Percentiles rank a stretch among this genome's conserved stretches.
Evolutionary conservation across 352 stramenopile species (phyloP).

Genomic region (Pythium sukuiense): DNA sequence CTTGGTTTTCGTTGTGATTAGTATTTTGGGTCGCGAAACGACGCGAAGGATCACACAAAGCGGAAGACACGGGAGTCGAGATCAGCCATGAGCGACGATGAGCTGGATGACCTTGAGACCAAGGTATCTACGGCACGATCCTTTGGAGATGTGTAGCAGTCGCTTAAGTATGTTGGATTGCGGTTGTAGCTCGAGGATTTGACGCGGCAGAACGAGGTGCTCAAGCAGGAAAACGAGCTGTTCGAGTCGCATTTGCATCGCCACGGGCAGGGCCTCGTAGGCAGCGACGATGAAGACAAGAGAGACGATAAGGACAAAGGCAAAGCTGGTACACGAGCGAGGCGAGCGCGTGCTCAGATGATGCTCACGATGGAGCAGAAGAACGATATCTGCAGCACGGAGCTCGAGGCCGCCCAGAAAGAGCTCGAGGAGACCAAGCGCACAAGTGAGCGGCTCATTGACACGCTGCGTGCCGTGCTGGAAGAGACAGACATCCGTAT

Average conservation of each 20-base stretch:
- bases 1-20: not conserved
- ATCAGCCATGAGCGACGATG: slow-evolving; percentile 52
- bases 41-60: not conserved
- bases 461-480: slow-evolving; percentile 91
- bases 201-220: slow-evolving; percentile 82
- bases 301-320: slow-evolving; percentile 53
- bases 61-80: not conserved
- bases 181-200: slow-evolving; percentile 76
- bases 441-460: slow-evolving; percentile 92
- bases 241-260: slow-evolving; percentile 85
- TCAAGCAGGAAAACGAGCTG: slow-evolving; percentile 91
- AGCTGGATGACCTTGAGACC: slow-evolving; percentile 72
- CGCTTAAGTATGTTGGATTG: not conserved
- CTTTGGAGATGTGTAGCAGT: too few relatives aligned
- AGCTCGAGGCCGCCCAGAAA: slow-evolving; percentile 88
- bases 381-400: slow-evolving; percentile 87
- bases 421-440: slow-evolving; percentile 89
- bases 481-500: slow-evolving; percentile 95
- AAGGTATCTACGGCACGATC: too few relatives aligned
- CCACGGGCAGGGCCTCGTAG: slow-evolving; percentile 42
- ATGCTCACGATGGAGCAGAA: slow-evolving; percentile 92
- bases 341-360: slow-evolving; percentile 56
- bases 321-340: slow-evolving; percentile 31
- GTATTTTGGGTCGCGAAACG: slow-evolving; percentile 14
- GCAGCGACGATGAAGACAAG: slow-evolving; percentile 75